Evolutionary conservation across 2,329 filamentous ascomycete species (phyloP).

Genomic region (Alternaria sp.): DNA sequence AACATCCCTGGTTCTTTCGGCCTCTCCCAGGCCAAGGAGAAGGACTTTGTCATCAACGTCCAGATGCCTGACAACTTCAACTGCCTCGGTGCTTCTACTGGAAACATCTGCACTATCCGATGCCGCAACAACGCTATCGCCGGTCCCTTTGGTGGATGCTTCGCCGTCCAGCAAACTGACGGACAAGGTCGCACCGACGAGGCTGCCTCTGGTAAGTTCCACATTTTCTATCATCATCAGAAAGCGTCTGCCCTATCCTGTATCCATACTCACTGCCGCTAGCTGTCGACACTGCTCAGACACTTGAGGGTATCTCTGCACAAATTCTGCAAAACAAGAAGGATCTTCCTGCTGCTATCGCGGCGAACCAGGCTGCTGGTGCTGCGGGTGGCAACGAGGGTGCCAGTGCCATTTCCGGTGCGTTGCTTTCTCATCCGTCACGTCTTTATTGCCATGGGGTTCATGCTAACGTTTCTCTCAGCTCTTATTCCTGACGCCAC

Average conservation of each 20-base stretch:
- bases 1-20: slow-evolving; percentile 66
- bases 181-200: slow-evolving; percentile 33
- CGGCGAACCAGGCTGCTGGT: slow-evolving; percentile 55
- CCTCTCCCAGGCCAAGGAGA: slow-evolving; percentile 61
- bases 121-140: slow-evolving; percentile 67
- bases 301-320: slow-evolving; percentile 52
- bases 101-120: slow-evolving; percentile 67
- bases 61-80: slow-evolving; percentile 62
- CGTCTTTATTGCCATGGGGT: slow-evolving; percentile 20
- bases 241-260: slow-evolving; percentile 9
- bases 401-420: slow-evolving; percentile 51
- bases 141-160: slow-evolving; percentile 68
- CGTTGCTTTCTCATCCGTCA: slow-evolving; percentile 24
- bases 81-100: slow-evolving; percentile 59
- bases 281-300: slow-evolving; percentile 56
- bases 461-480: slow-evolving; percentile 13
- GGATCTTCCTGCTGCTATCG: slow-evolving; percentile 58
- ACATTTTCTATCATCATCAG: neutral
- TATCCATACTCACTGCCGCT: slow-evolving; percentile 29
- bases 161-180: slow-evolving; percentile 64
- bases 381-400: slow-evolving; percentile 44
- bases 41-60: slow-evolving; percentile 65
- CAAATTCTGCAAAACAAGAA: slow-evolving; percentile 60
- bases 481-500: slow-evolving; percentile 24
- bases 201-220: slow-evolving; percentile 35